Base-by-base conservation (phyloP, 768 basidiomycete species). In the Auriculariales sp. region DNA sequence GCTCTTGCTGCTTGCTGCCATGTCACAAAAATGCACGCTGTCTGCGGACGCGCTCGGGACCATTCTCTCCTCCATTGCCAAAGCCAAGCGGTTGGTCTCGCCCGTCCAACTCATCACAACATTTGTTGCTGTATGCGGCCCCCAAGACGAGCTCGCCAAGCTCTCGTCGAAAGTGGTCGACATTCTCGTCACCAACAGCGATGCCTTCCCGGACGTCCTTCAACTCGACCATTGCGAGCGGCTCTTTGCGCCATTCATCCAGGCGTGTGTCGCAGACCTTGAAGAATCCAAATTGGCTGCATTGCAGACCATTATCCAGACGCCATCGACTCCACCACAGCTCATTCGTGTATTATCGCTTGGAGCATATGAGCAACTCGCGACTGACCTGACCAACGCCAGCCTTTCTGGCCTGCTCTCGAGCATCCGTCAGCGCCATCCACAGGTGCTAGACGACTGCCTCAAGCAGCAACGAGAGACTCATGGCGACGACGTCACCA, bases 1-100 rank as follows among this genome's bases (percentile, higher is more conserved):
- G 55, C 85, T 83, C 57, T 72, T 90, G 51, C 69, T 92, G 7
- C 66, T 92, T 0, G 75, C 80, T 1, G 70, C 79, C 0, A 69
- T 93, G 22, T 77, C 84, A 0, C 78, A 78, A 54, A 81, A 79
- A 63, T 75, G 75, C 47, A 67, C 70, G 11, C 57, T 93, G 29
- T 69, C 77, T 1, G 55, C 75, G 1, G 59, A 74, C 17, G 85
- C 83, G 1, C 52, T 89, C 49, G 74, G 74, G 50, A 69, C 72
- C 2, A 72, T 90, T 17, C 53, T 88, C 7, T 60, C 60, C 28
- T 60, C 72, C 2, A 78, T 89, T 65, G 49, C 59, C 10, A 49
- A 59, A 50, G 51, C 58, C 74, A 3, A 62, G 64, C 17, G 74
- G 72, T 56, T 77, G 75, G 4, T 56, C 62, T 10, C 63, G 63